Evolutionary conservation across 176 grass and related monocot species (phyloP).

Genomic region (Triticum turgidum): DNA sequence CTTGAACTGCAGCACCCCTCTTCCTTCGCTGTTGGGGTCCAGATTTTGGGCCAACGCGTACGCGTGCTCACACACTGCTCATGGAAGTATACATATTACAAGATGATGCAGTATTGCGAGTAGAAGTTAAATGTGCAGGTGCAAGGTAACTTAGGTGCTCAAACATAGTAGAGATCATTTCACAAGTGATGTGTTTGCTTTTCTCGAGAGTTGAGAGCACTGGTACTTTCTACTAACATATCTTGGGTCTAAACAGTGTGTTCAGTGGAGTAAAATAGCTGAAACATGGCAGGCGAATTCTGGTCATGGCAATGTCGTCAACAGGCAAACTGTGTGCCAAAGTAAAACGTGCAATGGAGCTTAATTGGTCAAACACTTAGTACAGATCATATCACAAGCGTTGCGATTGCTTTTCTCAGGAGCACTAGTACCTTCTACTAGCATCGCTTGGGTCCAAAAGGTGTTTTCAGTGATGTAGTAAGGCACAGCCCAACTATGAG

Average conservation of each 20-base stretch:
- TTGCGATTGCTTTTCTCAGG: too few species aligned
- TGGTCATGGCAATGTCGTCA: too few species aligned
- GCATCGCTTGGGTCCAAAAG: too few species aligned
- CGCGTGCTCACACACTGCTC: slow-evolving; percentile 88
- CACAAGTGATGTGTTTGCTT: neutral
- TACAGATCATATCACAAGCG: too few species aligned
- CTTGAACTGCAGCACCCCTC: slow-evolving; percentile 96
- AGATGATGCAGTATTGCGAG: neutral
- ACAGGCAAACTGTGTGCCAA: neutral
- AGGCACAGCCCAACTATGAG: too few species aligned
- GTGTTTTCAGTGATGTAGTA: too few species aligned
- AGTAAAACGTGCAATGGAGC: too few species aligned
- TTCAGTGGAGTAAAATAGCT: neutral
- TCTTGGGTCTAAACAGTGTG: neutral
- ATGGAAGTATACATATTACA: slow-evolving; percentile 18
- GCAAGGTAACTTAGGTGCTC: neutral
- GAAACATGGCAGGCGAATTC: neutral
- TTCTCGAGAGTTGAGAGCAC: neutral
- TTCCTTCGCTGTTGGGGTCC: slow-evolving; percentile 87
- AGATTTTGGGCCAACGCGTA: slow-evolving; percentile 77
- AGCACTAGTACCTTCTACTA: too few species aligned
- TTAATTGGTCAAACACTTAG: too few species aligned
- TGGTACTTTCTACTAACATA: neutral
- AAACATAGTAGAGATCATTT: neutral
- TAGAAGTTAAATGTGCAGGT: neutral